phyloP scores from a whole-genome alignment of 192 early-diverging fungal genomes.

The Backusella psychrophila region DNA sequence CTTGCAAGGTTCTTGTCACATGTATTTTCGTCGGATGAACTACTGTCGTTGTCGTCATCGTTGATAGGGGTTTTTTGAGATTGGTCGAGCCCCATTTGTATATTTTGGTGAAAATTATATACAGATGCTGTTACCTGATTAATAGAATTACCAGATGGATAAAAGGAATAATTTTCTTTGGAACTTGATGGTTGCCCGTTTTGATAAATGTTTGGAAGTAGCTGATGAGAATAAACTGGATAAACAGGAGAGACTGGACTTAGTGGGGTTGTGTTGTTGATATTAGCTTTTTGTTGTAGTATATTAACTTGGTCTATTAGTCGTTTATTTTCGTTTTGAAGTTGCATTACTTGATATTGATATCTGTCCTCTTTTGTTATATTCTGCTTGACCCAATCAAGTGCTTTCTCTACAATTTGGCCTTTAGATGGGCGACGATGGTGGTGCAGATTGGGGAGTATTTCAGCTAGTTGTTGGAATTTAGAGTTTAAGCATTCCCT shows the following conservation, averaged over 20 bases:
- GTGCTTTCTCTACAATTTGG: conserved; percentile 71
- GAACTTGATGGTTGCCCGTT: background rate
- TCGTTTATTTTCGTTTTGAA: conserved; percentile 9
- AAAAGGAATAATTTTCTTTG: background rate
- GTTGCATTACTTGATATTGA: conserved; percentile 6
- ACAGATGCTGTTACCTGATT: background rate
- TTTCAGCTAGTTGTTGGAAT: conserved; percentile 79
- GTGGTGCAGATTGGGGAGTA: conserved; percentile 68
- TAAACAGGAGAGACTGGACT: background rate
- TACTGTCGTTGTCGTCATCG: conserved; percentile 4
- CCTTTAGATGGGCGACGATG: conserved; percentile 78
- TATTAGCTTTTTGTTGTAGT: background rate
- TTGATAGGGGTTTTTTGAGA: background rate
- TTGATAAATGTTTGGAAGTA: background rate
- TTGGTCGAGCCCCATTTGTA: background rate
- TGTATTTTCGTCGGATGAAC: background rate
- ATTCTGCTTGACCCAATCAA: conserved; percentile 50
- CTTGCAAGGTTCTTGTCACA: background rate
- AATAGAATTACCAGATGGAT: background rate
- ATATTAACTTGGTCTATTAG: conserved; percentile 3
- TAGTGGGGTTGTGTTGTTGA: background rate
- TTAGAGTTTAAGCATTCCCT: conserved; percentile 79
- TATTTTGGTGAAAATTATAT: background rate
- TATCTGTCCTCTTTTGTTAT: conserved; percentile 23
- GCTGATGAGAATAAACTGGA: background rate